Evolutionary conservation across 2,329 filamentous ascomycete species (phyloP), one percentile per base, ranked within the genome.

Genomic region (Colletotrichum viniferum): DNA sequence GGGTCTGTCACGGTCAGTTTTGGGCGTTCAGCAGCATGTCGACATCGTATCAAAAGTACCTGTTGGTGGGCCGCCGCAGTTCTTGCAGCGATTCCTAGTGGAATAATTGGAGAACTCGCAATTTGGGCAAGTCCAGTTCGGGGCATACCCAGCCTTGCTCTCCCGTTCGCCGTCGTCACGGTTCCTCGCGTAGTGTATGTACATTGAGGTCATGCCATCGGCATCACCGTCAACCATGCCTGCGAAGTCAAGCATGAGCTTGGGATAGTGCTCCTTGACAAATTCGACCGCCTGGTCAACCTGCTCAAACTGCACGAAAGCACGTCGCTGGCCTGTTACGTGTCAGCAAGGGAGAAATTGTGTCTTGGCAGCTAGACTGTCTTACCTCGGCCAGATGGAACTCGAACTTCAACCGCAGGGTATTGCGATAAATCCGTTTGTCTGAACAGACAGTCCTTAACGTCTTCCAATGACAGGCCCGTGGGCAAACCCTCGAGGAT

Each of bases 401-500:
- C 77, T 60, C 85, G 84, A 34, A 87, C 80, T 32, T 87, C 85
- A n/a, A 86, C 79, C 5, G 82, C 78, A 3, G 82, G 81, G 24
- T 83, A 83, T n/a, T 84, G 80, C 58, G 81, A 81, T 58, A 84
- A 81, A 52, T 83, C 81, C 14, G 84, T 80, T 72, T 81, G 80
- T 56, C 77, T 81, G 13, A 85, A 71, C 16, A 87, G 79, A 58
- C 79, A 82, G 24, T 85, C 83, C 36, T 83, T 84, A 86, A 91
- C 89, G 83, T 90, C 88, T 81, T 85, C 85, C 81, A 88, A 84
- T 74, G 87, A 87, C 74, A 90, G 83, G 71, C 86, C 86, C 73
- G 83, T 80, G 36, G 89, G 88, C 71, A 91, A 78, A 69, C 89
- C 89, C 79, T 92, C 90, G 58, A 92, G 83, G 69, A 91, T 90